Base-by-base conservation (phyloP, 495 filamentous ascomycete species). In the Parmelia sp. region DNA sequence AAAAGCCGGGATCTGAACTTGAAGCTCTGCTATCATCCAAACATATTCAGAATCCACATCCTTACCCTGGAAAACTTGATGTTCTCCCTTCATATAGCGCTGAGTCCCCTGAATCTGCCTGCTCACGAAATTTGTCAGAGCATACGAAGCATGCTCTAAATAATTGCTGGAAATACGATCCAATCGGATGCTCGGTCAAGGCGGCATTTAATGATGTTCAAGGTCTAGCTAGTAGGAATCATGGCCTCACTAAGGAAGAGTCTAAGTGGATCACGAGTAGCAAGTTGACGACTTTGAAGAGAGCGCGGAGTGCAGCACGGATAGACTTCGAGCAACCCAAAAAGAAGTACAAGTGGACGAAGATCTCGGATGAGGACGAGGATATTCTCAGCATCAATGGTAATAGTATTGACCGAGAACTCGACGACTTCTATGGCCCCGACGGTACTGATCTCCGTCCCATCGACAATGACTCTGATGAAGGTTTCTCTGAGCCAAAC, bases 61-160 rank as follows among this genome's bases (percentile, higher is more conserved):
- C 51, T 19, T 55, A 55, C 51, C 27, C 51, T 35, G 51, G 51
- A 5, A 3, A 31, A 27, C 3, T 10, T 31, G 17, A 3, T 3
- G 0, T 33, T 6, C 19, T 55, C 3, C 51, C 29, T 1, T 55
- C 51, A 33, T 55, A 55, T 6, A 33, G 27, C 17, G 29, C 27
- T n/a, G 51, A 55, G 4, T 17, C 51, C 6, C 29, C 29, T 21
- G 15, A 33, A 19, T 55, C 51, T 15, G 17, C 7, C 8, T 4
- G n/a, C 35, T 45, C 19, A 1, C 11, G 3, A 25, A 60, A 45
- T 14, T 25, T 60, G 27, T 45, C 15, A 31, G 25, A 21, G 19
- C 37, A 60, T n/a, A 39, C 33, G 10, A 40, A 60, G 36, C 58
- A 60, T 60, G 39, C 58, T 44, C 27, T 60, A 5, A 23, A 14